Conservation (phyloP, 192 early-diverging fungal genomes). For the Coemansia sp. region DNA sequence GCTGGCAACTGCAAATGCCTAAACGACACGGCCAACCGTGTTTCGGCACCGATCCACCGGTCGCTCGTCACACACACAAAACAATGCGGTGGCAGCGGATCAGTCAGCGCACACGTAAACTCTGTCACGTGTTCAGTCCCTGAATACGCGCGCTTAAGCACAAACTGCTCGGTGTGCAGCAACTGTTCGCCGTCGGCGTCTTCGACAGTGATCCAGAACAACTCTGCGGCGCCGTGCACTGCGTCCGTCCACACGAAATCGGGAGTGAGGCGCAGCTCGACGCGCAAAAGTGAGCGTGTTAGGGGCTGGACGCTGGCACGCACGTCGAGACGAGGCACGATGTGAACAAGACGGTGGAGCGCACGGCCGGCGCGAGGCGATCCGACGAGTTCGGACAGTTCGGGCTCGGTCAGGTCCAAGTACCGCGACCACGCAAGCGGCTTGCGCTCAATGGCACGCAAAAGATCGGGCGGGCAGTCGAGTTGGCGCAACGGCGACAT, state of each 20-base stretch:
- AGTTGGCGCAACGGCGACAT: conserved; percentile 98
- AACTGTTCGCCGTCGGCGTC: conserved; percentile 91
- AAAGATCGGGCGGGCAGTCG: conserved; percentile 69
- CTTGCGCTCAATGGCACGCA: conserved; percentile 88
- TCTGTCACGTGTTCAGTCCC: conserved; percentile 72
- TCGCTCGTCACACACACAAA: conserved; percentile 93
- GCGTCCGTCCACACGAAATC: conserved; percentile 95
- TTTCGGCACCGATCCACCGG: conserved; percentile 93
- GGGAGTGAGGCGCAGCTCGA: conserved; percentile 90
- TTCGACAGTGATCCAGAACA: conserved; percentile 94
- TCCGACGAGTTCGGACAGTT: conserved; percentile 88
- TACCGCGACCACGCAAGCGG: conserved; percentile 95
- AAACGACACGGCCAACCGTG: conserved; percentile 90
- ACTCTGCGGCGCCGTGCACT: conserved; percentile 78
- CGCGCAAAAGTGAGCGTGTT: conserved; percentile 83
- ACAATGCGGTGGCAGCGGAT: conserved; percentile 95
- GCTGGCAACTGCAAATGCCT: conserved; percentile 89
- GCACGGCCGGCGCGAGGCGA: conserved; percentile 86
- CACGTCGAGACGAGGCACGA: conserved; percentile 92
- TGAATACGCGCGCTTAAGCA: conserved; percentile 81
- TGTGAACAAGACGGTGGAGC: conserved; percentile 86
- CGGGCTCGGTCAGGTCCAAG: conserved; percentile 86
- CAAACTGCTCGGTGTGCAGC: conserved; percentile 87
- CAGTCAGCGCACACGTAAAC: conserved; percentile 89
- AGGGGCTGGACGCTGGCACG: conserved; percentile 90